Evolutionary conservation across 2,329 filamentous ascomycete genomes (phyloP).

Genomic region (Colletotrichum phormii): DNA sequence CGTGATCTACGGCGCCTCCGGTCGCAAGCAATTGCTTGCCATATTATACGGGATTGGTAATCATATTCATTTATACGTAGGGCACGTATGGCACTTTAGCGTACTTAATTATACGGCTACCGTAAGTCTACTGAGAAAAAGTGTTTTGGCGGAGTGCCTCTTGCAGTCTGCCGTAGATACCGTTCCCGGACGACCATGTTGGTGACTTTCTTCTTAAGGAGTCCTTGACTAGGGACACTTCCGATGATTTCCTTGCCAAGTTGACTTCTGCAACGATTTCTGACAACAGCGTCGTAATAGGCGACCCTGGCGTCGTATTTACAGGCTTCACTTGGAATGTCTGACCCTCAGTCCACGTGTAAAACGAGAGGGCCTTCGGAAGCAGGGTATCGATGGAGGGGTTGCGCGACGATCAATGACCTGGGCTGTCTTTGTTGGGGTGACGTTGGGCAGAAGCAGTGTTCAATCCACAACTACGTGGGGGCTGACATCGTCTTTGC

Average conservation of each 20-base stretch:
- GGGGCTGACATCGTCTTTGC: background rate
- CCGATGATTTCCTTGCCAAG: background rate
- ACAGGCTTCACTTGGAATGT: background rate
- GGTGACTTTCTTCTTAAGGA: background rate
- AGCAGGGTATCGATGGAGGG: background rate
- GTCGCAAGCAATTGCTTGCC: too few species aligned
- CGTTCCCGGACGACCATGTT: background rate
- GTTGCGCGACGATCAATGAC: background rate
- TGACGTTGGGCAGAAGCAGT: background rate
- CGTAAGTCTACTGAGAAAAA: too few species aligned
- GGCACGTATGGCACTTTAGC: too few species aligned
- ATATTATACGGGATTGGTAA: too few species aligned
- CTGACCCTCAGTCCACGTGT: slow-evolving; percentile 1
- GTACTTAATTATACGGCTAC: too few species aligned
- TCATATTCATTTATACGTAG: too few species aligned
- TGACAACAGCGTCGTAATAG: background rate
- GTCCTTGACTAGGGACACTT: background rate
- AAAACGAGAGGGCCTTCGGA: slow-evolving; percentile 4
- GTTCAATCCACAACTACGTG: background rate
- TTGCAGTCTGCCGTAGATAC: too few species aligned
- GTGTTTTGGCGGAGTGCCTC: too few species aligned
- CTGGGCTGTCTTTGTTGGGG: background rate
- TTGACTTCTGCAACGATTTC: background rate
- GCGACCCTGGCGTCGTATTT: background rate
- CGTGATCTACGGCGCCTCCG: too few species aligned